These are phyloP conservation scores for Trametes elegans DNA, from an alignment of 768 basidiomycete species.

Conservation along the genomic window DNA sequence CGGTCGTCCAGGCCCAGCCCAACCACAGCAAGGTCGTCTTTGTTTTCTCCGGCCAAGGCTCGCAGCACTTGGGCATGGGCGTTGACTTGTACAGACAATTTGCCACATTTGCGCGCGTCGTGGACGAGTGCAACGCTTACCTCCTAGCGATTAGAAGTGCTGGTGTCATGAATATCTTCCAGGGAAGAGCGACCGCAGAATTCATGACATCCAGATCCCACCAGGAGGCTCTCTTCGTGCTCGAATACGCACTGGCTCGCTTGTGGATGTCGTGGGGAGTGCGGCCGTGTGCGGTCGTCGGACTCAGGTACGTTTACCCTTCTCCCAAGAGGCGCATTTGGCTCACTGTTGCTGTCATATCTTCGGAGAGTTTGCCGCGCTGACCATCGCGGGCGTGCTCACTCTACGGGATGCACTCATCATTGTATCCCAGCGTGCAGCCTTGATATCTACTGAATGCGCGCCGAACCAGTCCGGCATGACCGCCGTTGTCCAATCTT, in stretches of 20 bases:
- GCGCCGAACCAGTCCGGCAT: slow-evolving; percentile 49
- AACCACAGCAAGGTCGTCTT: slow-evolving; percentile 48
- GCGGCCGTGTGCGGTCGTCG: slow-evolving; percentile 56
- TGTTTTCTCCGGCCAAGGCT: slow-evolving; percentile 74
- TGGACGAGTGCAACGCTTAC: slow-evolving; percentile 58
- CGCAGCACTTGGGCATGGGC: slow-evolving; percentile 68
- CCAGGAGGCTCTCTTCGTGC: slow-evolving; percentile 47
- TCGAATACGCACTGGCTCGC: slow-evolving; percentile 60
- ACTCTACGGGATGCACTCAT: slow-evolving; percentile 54
- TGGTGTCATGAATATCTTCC: slow-evolving; percentile 43
- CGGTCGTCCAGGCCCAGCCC: slow-evolving; percentile 32
- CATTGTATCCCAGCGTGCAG: slow-evolving; percentile 56
- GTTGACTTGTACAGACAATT: slow-evolving; percentile 49
- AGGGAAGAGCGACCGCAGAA: slow-evolving; percentile 34
- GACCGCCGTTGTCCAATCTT: slow-evolving; percentile 50
- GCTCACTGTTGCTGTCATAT: slow-evolving; percentile 34
- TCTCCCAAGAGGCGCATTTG: neutral
- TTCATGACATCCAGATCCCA: slow-evolving; percentile 37
- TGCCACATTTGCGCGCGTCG: slow-evolving; percentile 44
- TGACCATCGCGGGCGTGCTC: slow-evolving; percentile 61
- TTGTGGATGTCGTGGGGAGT: slow-evolving; percentile 74
- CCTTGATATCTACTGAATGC: slow-evolving; percentile 54
- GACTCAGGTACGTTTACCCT: slow-evolving; percentile 56
- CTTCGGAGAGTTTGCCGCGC: slow-evolving; percentile 73
- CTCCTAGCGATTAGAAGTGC: slow-evolving; percentile 49